phyloP scores from a whole-genome alignment of 2,329 filamentous ascomycete genomes.

The Cyphellophora europaea region DNA sequence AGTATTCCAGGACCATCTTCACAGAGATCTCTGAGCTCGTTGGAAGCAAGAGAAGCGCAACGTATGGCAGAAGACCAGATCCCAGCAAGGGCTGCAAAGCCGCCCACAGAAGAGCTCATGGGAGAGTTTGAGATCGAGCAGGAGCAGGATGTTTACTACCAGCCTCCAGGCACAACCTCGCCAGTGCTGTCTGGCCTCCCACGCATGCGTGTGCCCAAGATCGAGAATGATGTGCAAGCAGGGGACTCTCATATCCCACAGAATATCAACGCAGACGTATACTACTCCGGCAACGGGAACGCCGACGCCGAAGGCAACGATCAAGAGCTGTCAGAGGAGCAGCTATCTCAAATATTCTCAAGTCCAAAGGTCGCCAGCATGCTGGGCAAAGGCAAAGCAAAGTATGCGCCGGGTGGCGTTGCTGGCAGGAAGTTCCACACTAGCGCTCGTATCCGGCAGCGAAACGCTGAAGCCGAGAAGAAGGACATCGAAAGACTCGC shows the following conservation, averaged over 20 bases:
- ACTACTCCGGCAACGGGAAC: slow-evolving; percentile 27
- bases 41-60: slow-evolving; percentile 37
- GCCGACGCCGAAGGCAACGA: slow-evolving; percentile 18
- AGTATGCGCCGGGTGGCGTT: slow-evolving; percentile 14
- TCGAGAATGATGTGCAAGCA: slow-evolving; percentile 37
- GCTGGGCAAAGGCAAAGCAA: slow-evolving; percentile 37
- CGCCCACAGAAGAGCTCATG: slow-evolving; percentile 23
- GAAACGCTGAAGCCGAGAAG: slow-evolving; percentile 17
- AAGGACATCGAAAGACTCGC: slow-evolving; percentile 37
- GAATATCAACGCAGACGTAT: slow-evolving; percentile 47
- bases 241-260: slow-evolving; percentile 29
- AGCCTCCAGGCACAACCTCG: slow-evolving; percentile 37
- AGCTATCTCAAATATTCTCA: slow-evolving; percentile 54
- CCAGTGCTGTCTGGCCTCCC: slow-evolving; percentile 44
- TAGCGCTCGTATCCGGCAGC: slow-evolving; percentile 8
- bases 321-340: slow-evolving; percentile 38
- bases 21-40: slow-evolving; percentile 25
- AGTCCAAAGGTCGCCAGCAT: slow-evolving; percentile 46
- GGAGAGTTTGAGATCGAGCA: slow-evolving; percentile 34
- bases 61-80: slow-evolving; percentile 43
- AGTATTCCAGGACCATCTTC: slow-evolving; percentile 31
- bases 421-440: slow-evolving; percentile 11
- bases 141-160: slow-evolving; percentile 51
- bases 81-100: slow-evolving; percentile 40
- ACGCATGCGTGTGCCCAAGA: slow-evolving; percentile 45